Base-by-base conservation (phyloP, 23 red algal species). In the Cyanidiococcus yangmingshanensis region DNA sequence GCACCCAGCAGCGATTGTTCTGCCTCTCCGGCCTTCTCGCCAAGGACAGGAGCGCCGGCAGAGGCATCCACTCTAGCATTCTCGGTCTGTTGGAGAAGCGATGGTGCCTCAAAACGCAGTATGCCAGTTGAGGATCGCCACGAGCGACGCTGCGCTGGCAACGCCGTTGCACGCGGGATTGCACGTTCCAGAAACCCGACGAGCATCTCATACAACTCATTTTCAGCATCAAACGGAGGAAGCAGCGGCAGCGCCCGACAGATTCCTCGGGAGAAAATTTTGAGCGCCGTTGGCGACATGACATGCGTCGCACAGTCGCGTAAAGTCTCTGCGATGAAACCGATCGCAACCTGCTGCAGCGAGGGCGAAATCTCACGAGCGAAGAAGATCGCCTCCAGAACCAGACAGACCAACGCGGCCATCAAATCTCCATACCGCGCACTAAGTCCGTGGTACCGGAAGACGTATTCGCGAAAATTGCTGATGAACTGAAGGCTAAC, bases 201-300 rank as follows among this genome's bases (percentile, higher is more conserved):
- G 16, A 71, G 32, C 63, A 71, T 35, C 7, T 71, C 63, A 25
- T 25, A 71, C 63, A 71, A 35, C 63, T 71, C 63, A 7, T 71
- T 35, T 35, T 71, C 63, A 3, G n/a, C 63, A 12, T 71, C 63
- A 29, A 71, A 71, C 27, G 63, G 63, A 7, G 63, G 63, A 12
- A 71, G 63, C 32, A 71, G 27, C 12, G 63, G 63, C 63, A 71
- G 63, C 7, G 32, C 63, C 3, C 63, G 27, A 30, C 63, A 71
- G 3, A 71, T 35, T 2, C 63, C 63, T 25, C 63, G 63, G 7
- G 63, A 25, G 32, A 32, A 71, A 7, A 71, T 25, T 35, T 71
- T 71, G 12, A 71, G 63, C 7, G 63, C 63, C 7, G 63, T 35
- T 29, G 63, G 63, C 63, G 63, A 71, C 12, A 29, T 12, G 3